Evolutionary conservation across 2,329 filamentous ascomycete species (phyloP).

Genomic region (Coniella lustricola): DNA sequence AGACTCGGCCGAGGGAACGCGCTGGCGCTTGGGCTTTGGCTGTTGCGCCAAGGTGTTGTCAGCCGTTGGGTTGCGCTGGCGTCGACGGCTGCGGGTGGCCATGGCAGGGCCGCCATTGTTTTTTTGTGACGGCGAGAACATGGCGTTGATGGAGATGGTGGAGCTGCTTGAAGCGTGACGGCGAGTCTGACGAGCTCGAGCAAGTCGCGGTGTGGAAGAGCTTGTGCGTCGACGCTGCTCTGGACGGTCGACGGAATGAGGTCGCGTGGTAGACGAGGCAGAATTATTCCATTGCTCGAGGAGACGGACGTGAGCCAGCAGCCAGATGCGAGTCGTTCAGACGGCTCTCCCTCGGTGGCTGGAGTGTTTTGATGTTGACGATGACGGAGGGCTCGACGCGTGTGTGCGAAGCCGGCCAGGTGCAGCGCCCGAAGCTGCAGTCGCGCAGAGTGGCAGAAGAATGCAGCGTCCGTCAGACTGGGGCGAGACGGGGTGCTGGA

Average conservation of each 20-base stretch:
- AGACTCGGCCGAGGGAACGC: constrained; percentile 50
- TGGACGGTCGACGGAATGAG: constrained; percentile 1
- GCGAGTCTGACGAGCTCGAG: too few species aligned
- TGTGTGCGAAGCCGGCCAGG: not conserved
- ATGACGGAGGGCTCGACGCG: not conserved
- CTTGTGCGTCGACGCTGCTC: not conserved
- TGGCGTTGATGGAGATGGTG: constrained; percentile 25
- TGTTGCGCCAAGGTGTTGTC: constrained; percentile 45
- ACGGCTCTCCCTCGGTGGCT: not conserved
- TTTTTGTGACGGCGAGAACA: constrained; percentile 51
- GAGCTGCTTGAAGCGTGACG: constrained; percentile 9
- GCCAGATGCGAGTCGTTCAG: not conserved
- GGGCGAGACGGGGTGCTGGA: not conserved
- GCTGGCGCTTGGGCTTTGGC: constrained; percentile 58
- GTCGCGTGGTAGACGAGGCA: constrained; percentile 1
- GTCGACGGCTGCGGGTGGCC: constrained; percentile 53
- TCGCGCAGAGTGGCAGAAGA: not conserved
- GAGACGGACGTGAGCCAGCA: not conserved
- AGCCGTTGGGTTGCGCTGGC: constrained; percentile 51
- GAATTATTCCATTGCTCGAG: constrained; percentile 13
- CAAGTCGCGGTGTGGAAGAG: too few species aligned
- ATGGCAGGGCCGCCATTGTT: constrained; percentile 47
- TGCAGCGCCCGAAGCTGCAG: not conserved
- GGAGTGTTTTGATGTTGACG: too few species aligned
- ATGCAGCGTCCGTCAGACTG: not conserved